Conservation (phyloP, 2,329 filamentous ascomycete species). For the Fusarium torulosum region DNA sequence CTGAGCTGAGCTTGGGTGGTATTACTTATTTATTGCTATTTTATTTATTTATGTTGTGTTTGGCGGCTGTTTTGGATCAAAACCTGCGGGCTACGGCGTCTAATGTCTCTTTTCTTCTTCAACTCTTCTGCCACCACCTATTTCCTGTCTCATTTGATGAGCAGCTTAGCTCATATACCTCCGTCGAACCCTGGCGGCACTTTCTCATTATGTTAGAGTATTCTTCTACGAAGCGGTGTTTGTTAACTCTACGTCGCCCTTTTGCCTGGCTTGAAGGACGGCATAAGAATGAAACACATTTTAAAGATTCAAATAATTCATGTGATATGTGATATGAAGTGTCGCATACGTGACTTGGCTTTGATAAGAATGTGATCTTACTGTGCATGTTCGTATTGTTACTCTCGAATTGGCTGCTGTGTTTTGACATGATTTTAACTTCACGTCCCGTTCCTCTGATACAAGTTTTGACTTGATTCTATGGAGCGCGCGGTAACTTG, state of each 20-base stretch:
- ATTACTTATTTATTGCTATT: conserved; percentile 33
- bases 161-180: conserved; percentile 45
- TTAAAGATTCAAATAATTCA: conserved; percentile 8
- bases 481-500: background rate
- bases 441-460: no score
- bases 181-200: conserved; percentile 44
- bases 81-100: conserved; percentile 51
- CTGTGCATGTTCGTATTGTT: no score
- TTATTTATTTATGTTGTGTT: conserved; percentile 41
- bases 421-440: no score
- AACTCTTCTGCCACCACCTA: conserved; percentile 31
- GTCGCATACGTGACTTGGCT: background rate
- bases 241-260: conserved; percentile 43
- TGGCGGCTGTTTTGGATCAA: conserved; percentile 51
- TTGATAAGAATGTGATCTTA: background rate
- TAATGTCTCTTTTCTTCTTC: conserved; percentile 42
- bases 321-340: background rate
- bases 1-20: conserved; percentile 21
- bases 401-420: no score
- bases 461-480: no score
- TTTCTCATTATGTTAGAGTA: conserved; percentile 47
- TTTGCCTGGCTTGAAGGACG: conserved; percentile 38
- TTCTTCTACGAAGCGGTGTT: conserved; percentile 45
- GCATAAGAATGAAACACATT: conserved; percentile 39
- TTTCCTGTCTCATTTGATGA: conserved; percentile 37